These are phyloP conservation scores for Lachnellula occidentalis DNA, from an alignment of 2,329 filamentous ascomycete species.

Conservation along the genomic window DNA sequence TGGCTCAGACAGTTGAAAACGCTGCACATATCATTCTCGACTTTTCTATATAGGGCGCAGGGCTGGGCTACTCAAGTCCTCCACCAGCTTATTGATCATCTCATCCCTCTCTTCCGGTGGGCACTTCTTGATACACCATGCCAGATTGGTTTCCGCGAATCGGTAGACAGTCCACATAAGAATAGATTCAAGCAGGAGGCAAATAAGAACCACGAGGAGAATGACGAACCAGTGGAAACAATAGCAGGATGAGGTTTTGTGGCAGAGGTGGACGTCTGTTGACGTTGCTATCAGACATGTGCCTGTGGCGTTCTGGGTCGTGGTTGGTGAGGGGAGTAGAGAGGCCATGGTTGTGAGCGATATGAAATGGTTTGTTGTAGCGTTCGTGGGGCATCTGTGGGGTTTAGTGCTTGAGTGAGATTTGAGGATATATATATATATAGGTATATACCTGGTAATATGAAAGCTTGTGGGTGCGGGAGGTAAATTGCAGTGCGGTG, in stretches of 20 bases:
- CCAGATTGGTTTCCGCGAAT: background rate
- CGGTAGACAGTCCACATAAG: background rate
- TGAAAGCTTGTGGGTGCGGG: no score
- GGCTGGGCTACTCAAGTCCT: no score
- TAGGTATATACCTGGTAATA: no score
- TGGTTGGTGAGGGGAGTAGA: background rate
- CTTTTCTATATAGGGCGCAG: no score
- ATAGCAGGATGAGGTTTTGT: background rate
- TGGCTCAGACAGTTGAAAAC: no score
- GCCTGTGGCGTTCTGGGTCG: background rate
- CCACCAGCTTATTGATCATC: background rate
- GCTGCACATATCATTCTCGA: no score
- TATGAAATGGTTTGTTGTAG: no score
- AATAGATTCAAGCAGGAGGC: background rate
- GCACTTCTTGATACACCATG: background rate
- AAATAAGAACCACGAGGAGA: background rate
- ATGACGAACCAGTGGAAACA: background rate
- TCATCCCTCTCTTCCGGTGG: background rate
- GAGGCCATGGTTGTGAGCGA: background rate
- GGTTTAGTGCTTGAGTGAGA: no score
- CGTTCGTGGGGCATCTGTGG: no score
- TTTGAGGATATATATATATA: no score
- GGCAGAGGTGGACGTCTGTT: background rate
- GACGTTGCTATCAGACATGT: background rate
- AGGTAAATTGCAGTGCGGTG: no score